These are phyloP conservation scores for Cicer pinnatifidum DNA, from an alignment of 306 rosid species.

Conservation along the genomic window DNA sequence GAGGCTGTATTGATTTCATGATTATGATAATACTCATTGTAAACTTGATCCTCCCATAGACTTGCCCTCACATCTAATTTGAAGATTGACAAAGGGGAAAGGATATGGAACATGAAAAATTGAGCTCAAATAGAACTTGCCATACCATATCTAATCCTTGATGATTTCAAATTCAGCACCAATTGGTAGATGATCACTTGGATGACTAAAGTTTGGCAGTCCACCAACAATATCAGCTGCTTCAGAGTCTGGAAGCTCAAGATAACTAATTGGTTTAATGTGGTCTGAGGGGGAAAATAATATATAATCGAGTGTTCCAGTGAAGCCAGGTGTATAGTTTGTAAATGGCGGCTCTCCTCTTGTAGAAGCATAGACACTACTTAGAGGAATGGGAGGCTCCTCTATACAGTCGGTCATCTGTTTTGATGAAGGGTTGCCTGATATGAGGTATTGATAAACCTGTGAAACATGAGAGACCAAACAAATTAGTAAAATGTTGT, in stretches of 20 bases:
- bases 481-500: conserved; percentile 27
- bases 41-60: conserved; percentile 10
- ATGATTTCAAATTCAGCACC: conserved; percentile 78
- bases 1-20: conserved; percentile 16
- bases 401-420: conserved; percentile 47
- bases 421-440: conserved; percentile 60
- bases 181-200: conserved; percentile 93
- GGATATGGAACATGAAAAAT: conserved; percentile 17
- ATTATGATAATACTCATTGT: conserved; percentile 31
- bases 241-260: conserved; percentile 73
- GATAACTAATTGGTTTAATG: conserved; percentile 73
- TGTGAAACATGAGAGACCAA: conserved; percentile 45
- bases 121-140: conserved; percentile 39
- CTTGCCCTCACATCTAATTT: conserved; percentile 25
- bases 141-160: conserved; percentile 41
- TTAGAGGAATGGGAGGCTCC: conserved; percentile 66
- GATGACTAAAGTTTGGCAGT: conserved; percentile 73
- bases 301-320: conserved; percentile 82
- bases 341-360: conserved; percentile 91
- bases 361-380: conserved; percentile 66
- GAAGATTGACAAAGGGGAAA: conserved; percentile 13
- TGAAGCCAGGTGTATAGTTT: conserved; percentile 91
- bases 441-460: conserved; percentile 78
- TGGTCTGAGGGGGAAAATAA: conserved; percentile 63
- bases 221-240: conserved; percentile 77